These are phyloP conservation scores for Maudiozyma serrabonitensis DNA, from an alignment of 805 yeast species.

Conservation along the genomic window DNA sequence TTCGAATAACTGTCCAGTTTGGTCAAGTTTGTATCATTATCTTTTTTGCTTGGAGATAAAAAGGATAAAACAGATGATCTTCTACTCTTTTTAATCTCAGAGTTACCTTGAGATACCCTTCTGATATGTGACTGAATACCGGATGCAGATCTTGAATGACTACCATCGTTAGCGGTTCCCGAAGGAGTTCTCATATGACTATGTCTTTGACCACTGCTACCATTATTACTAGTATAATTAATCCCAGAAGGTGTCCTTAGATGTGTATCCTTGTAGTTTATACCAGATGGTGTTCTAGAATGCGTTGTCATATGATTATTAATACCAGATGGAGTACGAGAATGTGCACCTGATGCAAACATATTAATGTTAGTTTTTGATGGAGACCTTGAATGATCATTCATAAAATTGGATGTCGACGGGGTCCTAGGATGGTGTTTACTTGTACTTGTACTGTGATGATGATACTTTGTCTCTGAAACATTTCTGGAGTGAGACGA, in stretches of 20 bases:
- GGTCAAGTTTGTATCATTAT: slow-evolving; percentile 7
- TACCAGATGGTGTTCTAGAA: slow-evolving; percentile 3
- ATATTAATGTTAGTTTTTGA: slow-evolving; percentile 4
- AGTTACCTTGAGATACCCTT: slow-evolving; percentile 10
- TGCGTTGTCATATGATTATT: neutral
- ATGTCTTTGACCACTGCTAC: neutral
- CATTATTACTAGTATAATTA: neutral
- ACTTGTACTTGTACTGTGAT: neutral
- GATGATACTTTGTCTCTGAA: slow-evolving; percentile 5
- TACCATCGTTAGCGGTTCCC: neutral
- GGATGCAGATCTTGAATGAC: neutral
- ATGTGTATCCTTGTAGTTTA: neutral
- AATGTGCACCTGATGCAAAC: neutral
- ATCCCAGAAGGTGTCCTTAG: neutral
- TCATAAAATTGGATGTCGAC: neutral
- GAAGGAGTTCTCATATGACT: neutral
- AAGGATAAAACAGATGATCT: slow-evolving; percentile 54
- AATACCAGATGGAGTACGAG: neutral
- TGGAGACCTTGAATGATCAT: slow-evolving; percentile 16
- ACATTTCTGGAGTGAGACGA: slow-evolving; percentile 13
- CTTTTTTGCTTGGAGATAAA: slow-evolving; percentile 23
- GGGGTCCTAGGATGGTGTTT: neutral
- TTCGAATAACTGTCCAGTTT: slow-evolving; percentile 1
- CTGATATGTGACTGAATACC: slow-evolving; percentile 1
- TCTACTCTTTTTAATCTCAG: slow-evolving; percentile 35